Conservation (phyloP, 306 rosid genomes). For the Trichosanthes truncata region DNA sequence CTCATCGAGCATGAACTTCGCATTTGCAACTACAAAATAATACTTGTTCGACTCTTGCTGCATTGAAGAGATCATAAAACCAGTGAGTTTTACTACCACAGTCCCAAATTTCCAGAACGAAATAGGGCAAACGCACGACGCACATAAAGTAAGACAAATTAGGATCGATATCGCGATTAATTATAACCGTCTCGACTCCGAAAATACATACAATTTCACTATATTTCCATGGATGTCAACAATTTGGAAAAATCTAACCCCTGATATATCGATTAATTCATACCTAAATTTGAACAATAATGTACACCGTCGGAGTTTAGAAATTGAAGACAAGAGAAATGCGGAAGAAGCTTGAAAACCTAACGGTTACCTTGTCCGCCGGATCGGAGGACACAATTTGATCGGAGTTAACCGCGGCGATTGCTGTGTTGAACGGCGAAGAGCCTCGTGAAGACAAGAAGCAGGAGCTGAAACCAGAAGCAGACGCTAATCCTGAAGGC, state of each 20-base stretch:
- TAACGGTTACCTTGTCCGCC: constrained; percentile 36
- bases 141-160: not conserved
- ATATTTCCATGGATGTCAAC: not conserved
- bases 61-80: not conserved
- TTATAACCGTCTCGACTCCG: not conserved
- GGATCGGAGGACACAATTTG: constrained; percentile 49
- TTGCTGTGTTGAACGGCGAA: constrained; percentile 40
- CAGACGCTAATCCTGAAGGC: constrained; percentile 16
- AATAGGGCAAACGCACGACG: not conserved
- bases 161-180: not conserved
- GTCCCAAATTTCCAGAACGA: not conserved
- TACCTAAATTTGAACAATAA: not conserved
- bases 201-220: not conserved
- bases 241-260: not conserved
- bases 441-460: constrained; percentile 12
- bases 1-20: constrained; percentile 95
- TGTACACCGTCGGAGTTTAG: not conserved
- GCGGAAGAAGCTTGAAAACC: not conserved
- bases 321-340: not conserved
- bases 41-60: constrained; percentile 51
- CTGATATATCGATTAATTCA: not conserved
- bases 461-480: constrained; percentile 14
- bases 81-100: not conserved
- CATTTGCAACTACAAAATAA: constrained; percentile 80
- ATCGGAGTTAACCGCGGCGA: constrained; percentile 69